A percentile compares a stretch with the other conserved stretches of the same genome.
Evolutionary conservation across 2,329 filamentous ascomycete genomes (phyloP).

Genomic region (Pseudogymnoascus sp.): DNA sequence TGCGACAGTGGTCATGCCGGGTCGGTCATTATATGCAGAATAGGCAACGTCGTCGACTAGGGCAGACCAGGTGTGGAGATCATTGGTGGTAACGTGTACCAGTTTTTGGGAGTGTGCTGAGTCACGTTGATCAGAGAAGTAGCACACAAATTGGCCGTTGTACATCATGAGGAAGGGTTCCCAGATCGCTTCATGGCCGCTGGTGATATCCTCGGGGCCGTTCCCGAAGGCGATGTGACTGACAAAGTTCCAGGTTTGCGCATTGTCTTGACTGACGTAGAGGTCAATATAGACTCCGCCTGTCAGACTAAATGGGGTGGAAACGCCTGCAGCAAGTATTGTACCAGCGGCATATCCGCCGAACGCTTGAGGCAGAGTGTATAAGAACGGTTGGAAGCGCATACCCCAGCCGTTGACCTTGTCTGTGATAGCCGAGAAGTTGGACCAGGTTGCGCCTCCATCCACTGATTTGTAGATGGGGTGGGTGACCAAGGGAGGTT

Average conservation of each 20-base stretch:
- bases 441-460: constrained; percentile 49
- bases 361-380: constrained; percentile 49
- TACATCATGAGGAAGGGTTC: constrained; percentile 58
- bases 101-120: constrained; percentile 59
- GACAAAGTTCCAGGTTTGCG: constrained; percentile 54
- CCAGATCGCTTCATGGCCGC: constrained; percentile 56
- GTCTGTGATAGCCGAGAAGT: constrained; percentile 54
- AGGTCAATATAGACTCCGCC: constrained; percentile 58
- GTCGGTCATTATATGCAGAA: constrained; percentile 49
- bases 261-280: constrained; percentile 55
- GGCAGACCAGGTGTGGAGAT: constrained; percentile 50
- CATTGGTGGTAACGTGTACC: constrained; percentile 51
- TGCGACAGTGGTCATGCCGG: constrained; percentile 57
- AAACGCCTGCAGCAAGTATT: constrained; percentile 44
- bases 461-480: constrained; percentile 45
- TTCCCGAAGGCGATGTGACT: constrained; percentile 56
- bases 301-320: constrained; percentile 36
- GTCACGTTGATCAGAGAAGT: constrained; percentile 63
- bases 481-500: constrained; percentile 36
- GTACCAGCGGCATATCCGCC: constrained; percentile 53
- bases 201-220: constrained; percentile 52
- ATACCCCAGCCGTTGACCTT: constrained; percentile 54
- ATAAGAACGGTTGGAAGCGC: constrained; percentile 60
- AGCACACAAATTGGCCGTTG: constrained; percentile 52
- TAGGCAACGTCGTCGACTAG: constrained; percentile 55